phyloP scores from a whole-genome alignment of 352 stramenopile genomes.

The Lagenidium sp. region DNA sequence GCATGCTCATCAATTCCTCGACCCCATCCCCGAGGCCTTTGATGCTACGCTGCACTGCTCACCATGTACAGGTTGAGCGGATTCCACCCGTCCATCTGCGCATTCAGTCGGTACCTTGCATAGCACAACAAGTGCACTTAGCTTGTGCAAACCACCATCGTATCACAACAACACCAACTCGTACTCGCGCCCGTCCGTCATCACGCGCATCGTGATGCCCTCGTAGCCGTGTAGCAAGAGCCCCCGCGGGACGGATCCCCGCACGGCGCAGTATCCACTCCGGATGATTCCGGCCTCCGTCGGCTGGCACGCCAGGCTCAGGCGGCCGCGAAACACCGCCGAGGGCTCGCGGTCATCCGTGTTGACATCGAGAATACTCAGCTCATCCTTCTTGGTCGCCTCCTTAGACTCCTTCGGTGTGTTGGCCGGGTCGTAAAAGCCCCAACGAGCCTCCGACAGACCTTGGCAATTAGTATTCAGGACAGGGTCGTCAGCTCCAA shows the following conservation, averaged over 20 bases:
- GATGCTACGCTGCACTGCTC: constrained; percentile 4
- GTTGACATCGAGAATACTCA: constrained; percentile 21
- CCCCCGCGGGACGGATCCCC: constrained; percentile 36
- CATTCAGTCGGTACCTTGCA: constrained; percentile 66
- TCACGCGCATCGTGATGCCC: constrained; percentile 78
- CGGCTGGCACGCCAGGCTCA: constrained; percentile 70
- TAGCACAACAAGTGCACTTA: neutral
- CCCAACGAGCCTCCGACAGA: constrained; percentile 61
- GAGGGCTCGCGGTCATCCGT: constrained; percentile 26
- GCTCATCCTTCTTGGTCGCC: neutral
- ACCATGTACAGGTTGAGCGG: constrained; percentile 85
- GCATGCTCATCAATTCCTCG: no score
- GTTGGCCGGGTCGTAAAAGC: constrained; percentile 41
- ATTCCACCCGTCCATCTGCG: constrained; percentile 84
- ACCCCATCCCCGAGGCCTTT: no score
- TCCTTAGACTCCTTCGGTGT: constrained; percentile 3
- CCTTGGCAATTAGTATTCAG: constrained; percentile 1
- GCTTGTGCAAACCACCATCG: no score
- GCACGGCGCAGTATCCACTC: constrained; percentile 80
- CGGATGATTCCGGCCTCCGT: constrained; percentile 70
- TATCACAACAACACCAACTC: neutral
- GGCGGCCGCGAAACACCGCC: constrained; percentile 63
- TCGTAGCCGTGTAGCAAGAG: constrained; percentile 74
- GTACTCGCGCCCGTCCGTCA: constrained; percentile 77
- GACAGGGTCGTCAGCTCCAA: no score